Evolutionary conservation across 495 filamentous ascomycete genomes (phyloP).

Genomic region (Lepidopterella palustris): DNA sequence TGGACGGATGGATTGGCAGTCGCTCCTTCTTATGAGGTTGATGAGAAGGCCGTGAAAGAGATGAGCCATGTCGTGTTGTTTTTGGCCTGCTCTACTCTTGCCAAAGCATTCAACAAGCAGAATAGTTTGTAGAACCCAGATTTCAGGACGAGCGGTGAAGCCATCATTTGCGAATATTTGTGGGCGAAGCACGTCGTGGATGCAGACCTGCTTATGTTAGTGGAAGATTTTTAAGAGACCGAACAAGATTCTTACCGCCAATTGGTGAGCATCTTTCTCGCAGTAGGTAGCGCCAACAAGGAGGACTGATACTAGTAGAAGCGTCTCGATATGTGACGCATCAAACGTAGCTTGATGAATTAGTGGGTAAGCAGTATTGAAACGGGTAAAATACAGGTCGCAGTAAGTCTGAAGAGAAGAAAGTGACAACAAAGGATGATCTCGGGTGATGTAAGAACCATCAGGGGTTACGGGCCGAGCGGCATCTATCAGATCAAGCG

Average conservation of each 20-base stretch:
- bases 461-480: slow-evolving; percentile 40
- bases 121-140: slow-evolving; percentile 45
- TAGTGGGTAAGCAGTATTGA: slow-evolving; percentile 50
- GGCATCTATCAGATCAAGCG: slow-evolving; percentile 43
- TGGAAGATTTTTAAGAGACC: not conserved
- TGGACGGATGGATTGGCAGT: slow-evolving; percentile 43
- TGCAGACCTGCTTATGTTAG: slow-evolving; percentile 13
- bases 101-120: slow-evolving; percentile 55
- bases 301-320: slow-evolving; percentile 46
- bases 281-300: slow-evolving; percentile 51
- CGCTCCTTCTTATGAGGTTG: slow-evolving; percentile 51
- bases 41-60: slow-evolving; percentile 53
- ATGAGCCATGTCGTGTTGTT: slow-evolving; percentile 50
- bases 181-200: slow-evolving; percentile 25
- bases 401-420: slow-evolving; percentile 45
- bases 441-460: slow-evolving; percentile 37
- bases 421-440: slow-evolving; percentile 45
- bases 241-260: slow-evolving; percentile 45
- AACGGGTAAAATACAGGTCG: slow-evolving; percentile 50
- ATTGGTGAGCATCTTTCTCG: slow-evolving; percentile 48
- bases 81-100: slow-evolving; percentile 49
- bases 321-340: slow-evolving; percentile 40
- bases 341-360: slow-evolving; percentile 49
- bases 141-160: slow-evolving; percentile 20
- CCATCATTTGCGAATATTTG: slow-evolving; percentile 26